Evolutionary conservation across 106 monocot genomes (phyloP).

Genomic region (Dendrobium huoshanense): DNA sequence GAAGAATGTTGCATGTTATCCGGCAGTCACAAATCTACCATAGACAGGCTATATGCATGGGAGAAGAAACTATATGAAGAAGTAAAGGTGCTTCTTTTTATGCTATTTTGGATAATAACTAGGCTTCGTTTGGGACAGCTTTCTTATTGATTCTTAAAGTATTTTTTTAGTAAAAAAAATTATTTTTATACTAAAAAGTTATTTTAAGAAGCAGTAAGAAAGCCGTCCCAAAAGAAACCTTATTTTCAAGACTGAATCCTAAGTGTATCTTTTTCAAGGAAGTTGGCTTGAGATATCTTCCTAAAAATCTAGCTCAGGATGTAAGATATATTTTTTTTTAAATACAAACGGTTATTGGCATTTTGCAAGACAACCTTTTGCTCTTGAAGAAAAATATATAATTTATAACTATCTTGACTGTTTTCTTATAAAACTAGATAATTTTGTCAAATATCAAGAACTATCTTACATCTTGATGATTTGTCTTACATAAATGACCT

Average conservation of each 20-base stretch:
- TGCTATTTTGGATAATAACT: background rate
- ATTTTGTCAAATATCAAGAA: background rate
- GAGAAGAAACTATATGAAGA: slow-evolving; percentile 95
- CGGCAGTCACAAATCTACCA: slow-evolving; percentile 78
- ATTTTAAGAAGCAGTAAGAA: no score
- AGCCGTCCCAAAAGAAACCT: no score
- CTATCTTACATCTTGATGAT: background rate
- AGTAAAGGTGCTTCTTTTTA: slow-evolving; percentile 67
- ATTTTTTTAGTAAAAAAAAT: no score
- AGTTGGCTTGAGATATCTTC: background rate
- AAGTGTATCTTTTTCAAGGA: background rate
- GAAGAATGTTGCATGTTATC: slow-evolving; percentile 66
- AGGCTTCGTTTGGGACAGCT: no score
- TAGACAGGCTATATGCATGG: slow-evolving; percentile 83
- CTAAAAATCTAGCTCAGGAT: background rate
- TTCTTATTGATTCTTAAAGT: no score
- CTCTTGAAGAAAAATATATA: background rate
- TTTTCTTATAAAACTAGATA: background rate
- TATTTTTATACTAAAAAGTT: no score
- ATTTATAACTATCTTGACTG: background rate
- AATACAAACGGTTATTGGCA: background rate
- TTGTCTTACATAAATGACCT: background rate
- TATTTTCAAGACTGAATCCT: no score
- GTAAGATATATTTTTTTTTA: background rate
- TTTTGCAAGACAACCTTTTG: background rate